Evolutionary conservation across 2,329 filamentous ascomycete species (phyloP).

Genomic region (Periglandula ipomoeae): DNA sequence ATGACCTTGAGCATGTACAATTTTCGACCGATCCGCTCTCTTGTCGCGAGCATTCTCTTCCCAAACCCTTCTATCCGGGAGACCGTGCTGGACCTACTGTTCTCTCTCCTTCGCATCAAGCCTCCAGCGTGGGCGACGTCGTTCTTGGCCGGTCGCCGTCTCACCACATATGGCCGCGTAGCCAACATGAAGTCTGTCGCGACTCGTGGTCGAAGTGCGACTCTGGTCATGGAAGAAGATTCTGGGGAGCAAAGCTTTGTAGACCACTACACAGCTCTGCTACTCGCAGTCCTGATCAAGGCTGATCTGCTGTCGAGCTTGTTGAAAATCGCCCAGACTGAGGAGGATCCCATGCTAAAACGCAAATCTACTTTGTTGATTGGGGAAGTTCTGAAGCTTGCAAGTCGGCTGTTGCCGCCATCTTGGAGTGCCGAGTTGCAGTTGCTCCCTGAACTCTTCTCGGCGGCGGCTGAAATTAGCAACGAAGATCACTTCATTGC

Average conservation of each 20-base stretch:
- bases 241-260: constrained; percentile 74
- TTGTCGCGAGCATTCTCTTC: constrained; percentile 55
- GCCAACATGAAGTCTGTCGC: constrained; percentile 65
- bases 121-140: constrained; percentile 88
- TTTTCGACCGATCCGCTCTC: constrained; percentile 73
- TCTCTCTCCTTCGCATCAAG: constrained; percentile 75
- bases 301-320: constrained; percentile 60
- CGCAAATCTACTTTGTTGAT: constrained; percentile 86
- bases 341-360: constrained; percentile 61
- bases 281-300: constrained; percentile 77
- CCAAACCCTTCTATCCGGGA: constrained; percentile 53
- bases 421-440: constrained; percentile 79
- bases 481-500: constrained; percentile 68
- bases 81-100: constrained; percentile 80
- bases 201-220: constrained; percentile 37
- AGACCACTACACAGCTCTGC: constrained; percentile 85
- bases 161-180: constrained; percentile 95
- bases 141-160: constrained; percentile 80
- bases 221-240: constrained; percentile 53
- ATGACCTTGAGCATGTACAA: constrained; percentile 83
- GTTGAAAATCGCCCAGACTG: constrained; percentile 56
- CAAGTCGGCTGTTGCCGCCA: constrained; percentile 74
- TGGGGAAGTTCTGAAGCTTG: constrained; percentile 82
- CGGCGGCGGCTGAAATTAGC: constrained; percentile 63
- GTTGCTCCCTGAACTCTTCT: constrained; percentile 76